phyloP scores from a whole-genome alignment of 495 filamentous ascomycete species.

The Neurospora sp. region DNA sequence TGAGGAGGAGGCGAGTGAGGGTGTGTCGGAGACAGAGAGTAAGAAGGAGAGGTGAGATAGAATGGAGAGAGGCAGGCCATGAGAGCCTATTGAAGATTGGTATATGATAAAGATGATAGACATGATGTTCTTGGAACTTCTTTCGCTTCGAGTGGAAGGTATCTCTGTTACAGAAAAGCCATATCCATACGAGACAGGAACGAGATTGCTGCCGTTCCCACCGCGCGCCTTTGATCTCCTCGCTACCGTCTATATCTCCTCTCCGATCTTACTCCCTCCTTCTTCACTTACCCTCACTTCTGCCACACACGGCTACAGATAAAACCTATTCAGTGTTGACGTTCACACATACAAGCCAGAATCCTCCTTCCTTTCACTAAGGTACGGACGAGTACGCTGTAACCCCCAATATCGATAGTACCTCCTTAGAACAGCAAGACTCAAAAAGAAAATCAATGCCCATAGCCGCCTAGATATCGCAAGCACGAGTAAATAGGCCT shows the following conservation, averaged over 20 bases:
- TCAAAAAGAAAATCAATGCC: neutral
- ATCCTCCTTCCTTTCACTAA: neutral
- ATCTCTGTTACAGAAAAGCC: neutral
- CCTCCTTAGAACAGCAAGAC: neutral
- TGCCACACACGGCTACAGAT: neutral
- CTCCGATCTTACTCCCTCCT: neutral
- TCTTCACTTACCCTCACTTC: neutral
- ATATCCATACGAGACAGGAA: neutral
- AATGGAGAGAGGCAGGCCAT: neutral
- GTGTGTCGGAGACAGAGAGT: neutral
- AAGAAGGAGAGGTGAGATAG: conserved; percentile 24
- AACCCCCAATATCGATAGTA: neutral
- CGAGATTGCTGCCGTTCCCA: neutral
- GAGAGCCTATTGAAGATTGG: neutral
- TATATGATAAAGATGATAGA: neutral
- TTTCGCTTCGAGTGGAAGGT: neutral
- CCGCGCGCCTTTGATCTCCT: neutral
- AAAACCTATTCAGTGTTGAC: neutral
- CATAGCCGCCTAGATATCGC: neutral
- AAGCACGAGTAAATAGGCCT: neutral
- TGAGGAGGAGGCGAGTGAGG: conserved; percentile 1
- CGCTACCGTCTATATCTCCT: neutral
- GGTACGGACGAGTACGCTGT: neutral
- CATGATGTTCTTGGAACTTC: neutral
- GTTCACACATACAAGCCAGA: neutral